Evolutionary conservation across 1,139 yeast genomes (phyloP).

Genomic region (Protomyces lactucae-debilis): DNA sequence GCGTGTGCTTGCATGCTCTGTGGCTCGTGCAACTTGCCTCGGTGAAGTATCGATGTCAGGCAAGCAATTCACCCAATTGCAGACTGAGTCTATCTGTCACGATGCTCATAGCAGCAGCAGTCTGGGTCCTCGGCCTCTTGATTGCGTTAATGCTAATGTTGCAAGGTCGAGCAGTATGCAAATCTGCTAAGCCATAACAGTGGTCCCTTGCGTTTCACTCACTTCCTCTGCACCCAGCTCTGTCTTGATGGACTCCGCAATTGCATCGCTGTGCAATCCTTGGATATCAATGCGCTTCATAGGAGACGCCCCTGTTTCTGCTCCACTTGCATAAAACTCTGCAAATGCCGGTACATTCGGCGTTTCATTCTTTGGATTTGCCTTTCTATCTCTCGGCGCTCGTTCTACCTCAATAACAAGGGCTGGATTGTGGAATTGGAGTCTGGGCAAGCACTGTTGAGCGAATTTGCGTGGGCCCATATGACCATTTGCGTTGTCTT

Average conservation of each 20-base stretch:
- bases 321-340: background rate
- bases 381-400: background rate
- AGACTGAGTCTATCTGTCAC: too few relatives aligned
- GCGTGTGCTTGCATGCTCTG: too few relatives aligned
- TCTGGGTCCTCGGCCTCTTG: too few relatives aligned
- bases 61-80: too few relatives aligned
- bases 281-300: background rate
- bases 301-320: background rate
- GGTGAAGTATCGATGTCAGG: too few relatives aligned
- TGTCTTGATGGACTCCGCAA: background rate
- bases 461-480: slow-evolving; percentile 24
- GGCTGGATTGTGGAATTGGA: slow-evolving; percentile 19
- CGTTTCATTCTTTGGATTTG: slow-evolving; percentile 1
- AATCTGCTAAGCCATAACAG: background rate
- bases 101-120: too few relatives aligned
- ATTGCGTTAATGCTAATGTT: too few relatives aligned
- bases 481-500: slow-evolving; percentile 21
- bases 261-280: slow-evolving; percentile 16
- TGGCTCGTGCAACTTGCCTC: too few relatives aligned
- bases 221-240: slow-evolving; percentile 1
- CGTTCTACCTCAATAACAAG: slow-evolving; percentile 7
- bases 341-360: background rate
- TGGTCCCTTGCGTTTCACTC: background rate
- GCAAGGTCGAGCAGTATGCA: too few relatives aligned
- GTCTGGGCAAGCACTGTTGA: slow-evolving; percentile 14